These are phyloP conservation scores for Giardia duodenalis DNA, from an alignment of 208 protist species.

Conservation along the genomic window DNA sequence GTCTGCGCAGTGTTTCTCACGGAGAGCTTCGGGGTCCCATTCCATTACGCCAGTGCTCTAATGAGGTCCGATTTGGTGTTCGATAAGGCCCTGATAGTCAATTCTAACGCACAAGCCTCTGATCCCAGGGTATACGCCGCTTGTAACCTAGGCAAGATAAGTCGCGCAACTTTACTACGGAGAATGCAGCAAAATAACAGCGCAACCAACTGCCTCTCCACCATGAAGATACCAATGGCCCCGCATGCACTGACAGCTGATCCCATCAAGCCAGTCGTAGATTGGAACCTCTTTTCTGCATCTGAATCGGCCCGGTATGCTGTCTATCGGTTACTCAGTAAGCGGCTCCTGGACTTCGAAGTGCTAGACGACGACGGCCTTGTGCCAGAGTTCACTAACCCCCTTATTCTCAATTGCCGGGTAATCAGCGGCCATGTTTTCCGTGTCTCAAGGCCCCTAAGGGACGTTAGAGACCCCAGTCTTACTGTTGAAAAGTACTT, in stretches of 20 bases:
- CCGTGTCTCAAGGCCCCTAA: not conserved
- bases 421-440: not conserved
- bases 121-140: conserved; percentile 12
- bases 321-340: not conserved
- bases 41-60: conserved; percentile 1
- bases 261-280: conserved; percentile 10
- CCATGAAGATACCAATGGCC: not conserved
- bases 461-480: not conserved
- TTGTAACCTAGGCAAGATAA: conserved; percentile 4
- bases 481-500: not conserved
- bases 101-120: conserved; percentile 1
- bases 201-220: not conserved
- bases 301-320: not conserved
- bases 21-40: not conserved
- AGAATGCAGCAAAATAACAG: not conserved
- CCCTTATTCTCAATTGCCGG: not conserved
- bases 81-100: conserved; percentile 11
- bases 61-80: conserved; percentile 16
- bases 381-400: not conserved
- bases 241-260: not conserved
- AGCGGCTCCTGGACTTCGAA: not conserved
- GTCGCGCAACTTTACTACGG: not conserved
- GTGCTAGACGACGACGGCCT: not conserved
- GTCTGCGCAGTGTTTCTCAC: conserved; percentile 24
- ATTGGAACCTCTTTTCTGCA: not conserved